phyloP scores from a whole-genome alignment of 768 basidiomycete genomes.

The Rhizopogon sp. region DNA sequence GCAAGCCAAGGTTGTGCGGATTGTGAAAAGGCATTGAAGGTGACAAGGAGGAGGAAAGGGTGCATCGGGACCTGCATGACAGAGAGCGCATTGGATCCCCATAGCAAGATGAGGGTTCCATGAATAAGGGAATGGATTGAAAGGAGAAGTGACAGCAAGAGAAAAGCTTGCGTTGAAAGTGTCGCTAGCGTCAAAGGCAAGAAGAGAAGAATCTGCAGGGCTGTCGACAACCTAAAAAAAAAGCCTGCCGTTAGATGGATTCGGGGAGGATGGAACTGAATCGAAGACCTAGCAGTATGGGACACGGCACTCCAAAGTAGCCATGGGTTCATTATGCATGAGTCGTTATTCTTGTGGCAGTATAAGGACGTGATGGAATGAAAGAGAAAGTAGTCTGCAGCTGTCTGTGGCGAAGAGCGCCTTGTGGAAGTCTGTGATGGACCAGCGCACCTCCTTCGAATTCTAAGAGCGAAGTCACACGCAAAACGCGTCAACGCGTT shows the following conservation, averaged over 20 bases:
- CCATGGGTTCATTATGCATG: conserved; percentile 45
- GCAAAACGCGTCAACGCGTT: no score
- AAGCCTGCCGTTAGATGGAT: conserved; percentile 5
- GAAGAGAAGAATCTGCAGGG: conserved; percentile 76
- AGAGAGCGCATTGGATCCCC: conserved; percentile 66
- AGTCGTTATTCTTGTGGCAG: not conserved
- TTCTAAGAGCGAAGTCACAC: no score
- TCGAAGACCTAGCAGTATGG: conserved; percentile 52
- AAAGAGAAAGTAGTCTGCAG: not conserved
- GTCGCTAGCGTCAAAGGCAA: conserved; percentile 83
- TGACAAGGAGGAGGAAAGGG: conserved; percentile 79
- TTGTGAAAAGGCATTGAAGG: conserved; percentile 79
- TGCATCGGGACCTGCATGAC: conserved; percentile 84
- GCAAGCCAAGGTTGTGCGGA: conserved; percentile 53
- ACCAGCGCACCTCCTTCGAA: no score
- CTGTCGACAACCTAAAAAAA: conserved; percentile 59
- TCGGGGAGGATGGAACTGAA: not conserved
- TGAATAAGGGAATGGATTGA: conserved; percentile 76
- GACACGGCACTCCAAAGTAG: conserved; percentile 62
- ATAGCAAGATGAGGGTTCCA: conserved; percentile 69
- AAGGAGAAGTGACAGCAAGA: conserved; percentile 74
- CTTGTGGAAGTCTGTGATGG: no score
- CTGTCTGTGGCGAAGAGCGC: no score
- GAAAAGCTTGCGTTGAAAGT: conserved; percentile 73
- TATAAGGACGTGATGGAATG: not conserved